Base-by-base conservation (phyloP, 2,329 filamentous ascomycete genomes). In the Botrytis hyacinthi region DNA sequence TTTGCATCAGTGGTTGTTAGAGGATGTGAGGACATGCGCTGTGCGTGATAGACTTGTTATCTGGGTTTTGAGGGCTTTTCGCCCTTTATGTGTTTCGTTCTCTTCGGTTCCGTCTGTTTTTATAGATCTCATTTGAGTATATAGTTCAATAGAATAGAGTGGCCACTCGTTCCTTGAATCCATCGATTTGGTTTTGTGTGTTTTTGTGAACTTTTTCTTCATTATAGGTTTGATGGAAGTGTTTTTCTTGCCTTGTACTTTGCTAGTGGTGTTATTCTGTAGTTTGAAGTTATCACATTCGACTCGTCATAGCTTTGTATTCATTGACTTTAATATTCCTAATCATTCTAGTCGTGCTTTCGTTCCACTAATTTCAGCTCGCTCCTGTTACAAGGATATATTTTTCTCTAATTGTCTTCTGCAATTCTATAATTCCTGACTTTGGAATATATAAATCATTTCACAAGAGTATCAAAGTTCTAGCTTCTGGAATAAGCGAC, bases 351-450 rank as follows among this genome's bases (percentile, higher is more conserved):
- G 22, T n/a, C 12, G 12, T n/a, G 1, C 5, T n/a, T 7, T 1
- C 0, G 12, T n/a, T 2, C 26, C 3, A 7, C 4, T n/a, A 16
- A 0, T 7, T n/a, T n/a, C 3, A 16, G 4, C 48, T 54, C 2
- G 26, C 12, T 54, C n/a, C 10, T n/a, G 3, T 14, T 54, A 29
- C 51, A 18, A 7, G n/a, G 2, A 16, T 18, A 18, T 18, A 54
- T 16, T 8, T n/a, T n/a, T 4, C 26, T 54, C 26, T 16, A 3
- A 16, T 7, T 54, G 6, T 5, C 7, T 29, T 29, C 3, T 16
- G 26, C 0, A 54, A 1, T 54, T 14, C 8, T 6, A 54, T 8
- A 18, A 54, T 6, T 54, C n/a, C 18, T 8, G 14, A 54, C 26
- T 12, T 2, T 2, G 7, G 26, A 29, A 16, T 16, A 29, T 0